Percentiles rank a stretch among this genome's conserved stretches.
These are phyloP conservation scores for Botrytis squamosa DNA, from an alignment of 2,329 filamentous ascomycete genomes.

Conservation along the genomic window DNA sequence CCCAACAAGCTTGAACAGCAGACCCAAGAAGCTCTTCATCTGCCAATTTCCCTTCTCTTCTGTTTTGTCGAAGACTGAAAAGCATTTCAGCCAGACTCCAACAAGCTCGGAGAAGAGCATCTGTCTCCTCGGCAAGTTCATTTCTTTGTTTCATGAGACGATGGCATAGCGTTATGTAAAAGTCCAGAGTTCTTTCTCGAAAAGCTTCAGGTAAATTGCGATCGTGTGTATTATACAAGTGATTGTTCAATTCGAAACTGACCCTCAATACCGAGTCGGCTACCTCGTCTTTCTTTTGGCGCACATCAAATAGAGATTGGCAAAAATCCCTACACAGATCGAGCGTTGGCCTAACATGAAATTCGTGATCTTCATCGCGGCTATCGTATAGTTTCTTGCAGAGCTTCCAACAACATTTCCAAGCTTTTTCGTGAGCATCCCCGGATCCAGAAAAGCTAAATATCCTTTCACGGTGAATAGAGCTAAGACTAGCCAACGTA, in stretches of 20 bases:
- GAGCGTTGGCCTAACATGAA: constrained; percentile 70
- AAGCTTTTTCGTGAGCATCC: constrained; percentile 80
- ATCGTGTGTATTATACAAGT: constrained; percentile 91
- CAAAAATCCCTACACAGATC: constrained; percentile 92
- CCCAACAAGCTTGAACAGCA: constrained; percentile 91
- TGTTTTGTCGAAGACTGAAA: constrained; percentile 83
- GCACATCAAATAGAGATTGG: constrained; percentile 84
- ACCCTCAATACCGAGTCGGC: constrained; percentile 86
- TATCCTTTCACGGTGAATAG: constrained; percentile 75
- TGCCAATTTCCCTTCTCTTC: constrained; percentile 66
- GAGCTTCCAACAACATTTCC: constrained; percentile 91
- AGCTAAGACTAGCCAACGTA: constrained; percentile 80
- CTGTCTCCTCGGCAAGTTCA: constrained; percentile 75
- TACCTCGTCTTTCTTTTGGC: constrained; percentile 72
- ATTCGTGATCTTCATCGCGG: constrained; percentile 66
- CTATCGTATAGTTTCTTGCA: constrained; percentile 87
- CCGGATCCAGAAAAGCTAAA: constrained; percentile 73
- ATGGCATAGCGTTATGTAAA: constrained; percentile 91
- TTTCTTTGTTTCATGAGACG: constrained; percentile 92
- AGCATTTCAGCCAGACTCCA: constrained; percentile 93
- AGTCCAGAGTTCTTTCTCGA: constrained; percentile 84
- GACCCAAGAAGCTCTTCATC: constrained; percentile 85
- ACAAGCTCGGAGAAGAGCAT: constrained; percentile 79
- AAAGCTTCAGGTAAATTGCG: constrained; percentile 81
- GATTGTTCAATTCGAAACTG: constrained; percentile 93